Evolutionary conservation across 371 early-diverging fungal genomes (phyloP), one percentile per base, ranked within the genome.

Genomic region (Mortierella sp.): DNA sequence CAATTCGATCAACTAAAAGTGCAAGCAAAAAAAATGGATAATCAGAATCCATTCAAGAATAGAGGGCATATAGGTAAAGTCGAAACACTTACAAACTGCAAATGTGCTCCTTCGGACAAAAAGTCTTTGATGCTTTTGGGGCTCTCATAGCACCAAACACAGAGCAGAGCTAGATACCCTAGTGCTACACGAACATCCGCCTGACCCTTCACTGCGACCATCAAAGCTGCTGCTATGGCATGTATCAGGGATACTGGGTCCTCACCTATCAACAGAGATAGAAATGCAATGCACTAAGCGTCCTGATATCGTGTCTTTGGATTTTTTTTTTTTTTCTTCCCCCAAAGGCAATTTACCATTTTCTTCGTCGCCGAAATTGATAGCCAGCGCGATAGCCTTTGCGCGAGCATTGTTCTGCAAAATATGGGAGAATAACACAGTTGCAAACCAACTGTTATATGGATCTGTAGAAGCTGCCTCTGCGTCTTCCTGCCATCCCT

Each of bases 391-490:
- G 39, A 93, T 85, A 40, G 90, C 84, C 77, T 98, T 96, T 47
- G 94, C 90, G 28, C 89, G 86, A 9, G 86, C 84, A 71, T 97
- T 95, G 61, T 90, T 90, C 51, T 86, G 80, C 14, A 98, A 79
- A 40, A 96, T 88, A 58, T 94, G 94, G 1, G 95, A 91, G 30
- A 97, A 84, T 30, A 97, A 84, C 30, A 92, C 88, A 0, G 95
- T 91, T 0, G 98, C 94, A 84, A 97, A 96, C 97, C 97, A 98
- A 5, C 91, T 86, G 28, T 91, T 90, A 80, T 94, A 96, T 18
- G 96, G 95, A 67, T 98, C 97, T 24, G 87, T 84, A 28, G 83
- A 74, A 0, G 90, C 87, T 30, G 87, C 37, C 40, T 66, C 77
- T 0, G 26, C 37, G 22, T 76, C 73, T 8, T 81, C 83, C 62